Evolutionary conservation across 306 rosid species (phyloP), one percentile per base, ranked within the genome.

Genomic region (Prunus fruticosa): DNA sequence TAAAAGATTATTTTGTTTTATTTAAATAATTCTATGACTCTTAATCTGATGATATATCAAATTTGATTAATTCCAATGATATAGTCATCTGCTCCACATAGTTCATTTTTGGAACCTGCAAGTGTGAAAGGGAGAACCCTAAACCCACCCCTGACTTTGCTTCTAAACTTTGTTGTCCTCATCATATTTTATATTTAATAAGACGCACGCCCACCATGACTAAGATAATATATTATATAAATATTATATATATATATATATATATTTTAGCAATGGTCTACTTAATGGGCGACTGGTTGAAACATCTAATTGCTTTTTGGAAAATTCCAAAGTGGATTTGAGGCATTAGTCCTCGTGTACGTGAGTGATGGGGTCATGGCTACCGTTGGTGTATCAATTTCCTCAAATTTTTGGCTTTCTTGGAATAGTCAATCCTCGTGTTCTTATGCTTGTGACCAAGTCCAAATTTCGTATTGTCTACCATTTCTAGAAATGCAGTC

Each of bases 251-350:
- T n/a, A n/a, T n/a, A n/a, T n/a, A n/a, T 34, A 34, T 34, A 34
- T 5, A 34, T 20, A 18, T 13, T 10, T 52, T 32, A n/a, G 51
- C 25, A 32, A 13, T 63, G 3, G 23, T 14, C 15, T 14, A 22
- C 20, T 23, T 56, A 72, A 14, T 41, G 62, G 41, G 5, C 4
- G 14, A 13, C 16, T 71, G 15, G 75, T 71, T 54, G 65, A 22
- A 38, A 34, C n/a, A 13, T 71, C 22, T 14, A 56, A 9, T 15
- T 56, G 8, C 53, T 3, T 56, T 43, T 54, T 2, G 16, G 54
- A n/a, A 66, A 38, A 14, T 41, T 72, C 67, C 41, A 1, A 12
- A 57, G 67, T 72, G 76, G 67, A 56, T 41, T 72, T 57, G 4
- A 22, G 30, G 76, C 51, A 19, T 10, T 9, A 51, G 62, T 11